Percentiles rank a stretch among this genome's conserved stretches.
Conservation (phyloP, 352 stramenopile genomes). For the Pythium guiyangense region DNA sequence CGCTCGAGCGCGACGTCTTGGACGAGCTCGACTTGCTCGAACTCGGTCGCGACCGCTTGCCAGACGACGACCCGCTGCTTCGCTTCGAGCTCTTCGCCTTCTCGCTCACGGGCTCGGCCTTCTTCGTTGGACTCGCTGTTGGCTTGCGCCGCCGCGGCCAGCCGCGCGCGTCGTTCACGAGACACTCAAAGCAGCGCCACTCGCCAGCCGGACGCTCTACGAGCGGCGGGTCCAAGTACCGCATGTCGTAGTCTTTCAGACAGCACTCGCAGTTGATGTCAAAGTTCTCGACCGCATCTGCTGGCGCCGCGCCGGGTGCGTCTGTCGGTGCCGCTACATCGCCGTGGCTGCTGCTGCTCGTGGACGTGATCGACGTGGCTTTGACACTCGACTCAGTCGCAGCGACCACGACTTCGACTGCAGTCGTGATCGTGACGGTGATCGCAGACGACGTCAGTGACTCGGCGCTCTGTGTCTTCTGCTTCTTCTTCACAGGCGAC, state of each 20-base stretch:
- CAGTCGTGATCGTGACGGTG: background rate
- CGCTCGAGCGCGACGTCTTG: slow-evolving; percentile 37
- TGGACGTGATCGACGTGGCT: background rate
- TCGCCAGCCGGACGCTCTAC: slow-evolving; percentile 67
- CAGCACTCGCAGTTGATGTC: slow-evolving; percentile 79
- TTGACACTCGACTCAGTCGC: background rate
- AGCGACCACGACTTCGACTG: background rate
- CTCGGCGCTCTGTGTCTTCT: slow-evolving; percentile 1
- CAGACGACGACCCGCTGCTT: slow-evolving; percentile 35
- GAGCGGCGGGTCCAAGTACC: slow-evolving; percentile 78
- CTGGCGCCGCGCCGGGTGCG: slow-evolving; percentile 2
- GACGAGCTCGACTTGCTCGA: slow-evolving; percentile 35
- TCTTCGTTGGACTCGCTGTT: slow-evolving; percentile 12
- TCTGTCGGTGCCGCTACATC: slow-evolving; percentile 2
- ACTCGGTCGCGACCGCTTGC: slow-evolving; percentile 30
- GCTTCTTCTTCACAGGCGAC: slow-evolving; percentile 15
- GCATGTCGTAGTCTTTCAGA: slow-evolving; percentile 79
- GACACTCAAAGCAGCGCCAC: slow-evolving; percentile 86
- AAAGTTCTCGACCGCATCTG: slow-evolving; percentile 35
- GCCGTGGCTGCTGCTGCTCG: slow-evolving; percentile 1
- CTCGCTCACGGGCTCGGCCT: slow-evolving; percentile 12
- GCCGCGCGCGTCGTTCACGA: slow-evolving; percentile 81
- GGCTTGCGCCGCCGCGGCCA: slow-evolving; percentile 64
- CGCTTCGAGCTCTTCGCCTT: slow-evolving; percentile 20
- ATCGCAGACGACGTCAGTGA: background rate